These are phyloP conservation scores for Morella rubra DNA, from an alignment of 306 rosid species.

Conservation along the genomic window DNA sequence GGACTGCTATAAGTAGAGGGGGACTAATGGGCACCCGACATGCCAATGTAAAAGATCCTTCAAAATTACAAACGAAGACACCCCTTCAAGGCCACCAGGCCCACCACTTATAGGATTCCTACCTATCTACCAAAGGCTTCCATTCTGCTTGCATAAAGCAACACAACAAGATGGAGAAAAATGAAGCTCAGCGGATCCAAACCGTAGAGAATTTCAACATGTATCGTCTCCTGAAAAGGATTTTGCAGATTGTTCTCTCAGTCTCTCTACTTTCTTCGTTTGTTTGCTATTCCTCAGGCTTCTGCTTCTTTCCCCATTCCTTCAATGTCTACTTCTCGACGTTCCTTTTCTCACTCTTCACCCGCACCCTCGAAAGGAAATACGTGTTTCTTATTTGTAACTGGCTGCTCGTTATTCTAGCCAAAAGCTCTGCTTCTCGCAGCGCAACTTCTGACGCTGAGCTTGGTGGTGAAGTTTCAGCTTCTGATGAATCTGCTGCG, in stretches of 20 bases:
- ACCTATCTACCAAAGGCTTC: not conserved
- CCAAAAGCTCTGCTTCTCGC: slow-evolving; percentile 35
- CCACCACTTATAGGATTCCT: not conserved
- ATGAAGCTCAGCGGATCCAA: slow-evolving; percentile 20
- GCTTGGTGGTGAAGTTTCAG: slow-evolving; percentile 6
- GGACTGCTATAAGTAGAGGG: slow-evolving; percentile 34
- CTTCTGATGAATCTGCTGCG: slow-evolving; percentile 21
- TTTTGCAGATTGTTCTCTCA: slow-evolving; percentile 30
- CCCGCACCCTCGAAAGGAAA: slow-evolving; percentile 58
- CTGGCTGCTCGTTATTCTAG: slow-evolving; percentile 62
- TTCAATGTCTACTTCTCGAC: slow-evolving; percentile 54
- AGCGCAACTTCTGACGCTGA: slow-evolving; percentile 1
- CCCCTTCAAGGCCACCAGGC: slow-evolving; percentile 9
- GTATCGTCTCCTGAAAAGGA: slow-evolving; percentile 33
- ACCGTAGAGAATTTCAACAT: slow-evolving; percentile 17
- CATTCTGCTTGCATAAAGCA: not conserved
- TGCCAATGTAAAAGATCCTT: not conserved
- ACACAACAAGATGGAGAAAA: slow-evolving; percentile 32
- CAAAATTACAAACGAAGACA: not conserved
- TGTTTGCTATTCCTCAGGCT: slow-evolving; percentile 39
- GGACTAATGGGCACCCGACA: slow-evolving; percentile 10
- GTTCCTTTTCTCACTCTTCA: slow-evolving; percentile 45
- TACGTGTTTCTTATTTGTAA: slow-evolving; percentile 71
- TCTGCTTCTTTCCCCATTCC: slow-evolving; percentile 43
- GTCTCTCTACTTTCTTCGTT: slow-evolving; percentile 40